These are phyloP conservation scores for Tetrastigma voinierianum DNA, from an alignment of 164 flowering plant species.

Conservation along the genomic window DNA sequence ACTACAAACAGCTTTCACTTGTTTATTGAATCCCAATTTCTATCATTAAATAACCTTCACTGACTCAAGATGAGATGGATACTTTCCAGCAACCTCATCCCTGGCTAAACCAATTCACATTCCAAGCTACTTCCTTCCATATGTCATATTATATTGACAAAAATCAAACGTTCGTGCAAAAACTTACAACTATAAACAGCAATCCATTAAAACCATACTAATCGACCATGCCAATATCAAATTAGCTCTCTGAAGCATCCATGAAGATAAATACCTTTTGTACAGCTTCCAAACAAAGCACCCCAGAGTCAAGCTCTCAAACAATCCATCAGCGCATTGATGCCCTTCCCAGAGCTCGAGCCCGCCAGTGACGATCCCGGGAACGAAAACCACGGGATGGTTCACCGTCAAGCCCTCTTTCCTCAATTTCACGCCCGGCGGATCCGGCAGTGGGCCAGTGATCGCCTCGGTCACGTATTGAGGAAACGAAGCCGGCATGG, in stretches of 20 bases:
- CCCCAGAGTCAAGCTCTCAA: slow-evolving; percentile 89
- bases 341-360: slow-evolving; percentile 93
- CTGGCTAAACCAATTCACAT: too few relatives aligned
- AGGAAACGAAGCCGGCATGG: slow-evolving; percentile 83
- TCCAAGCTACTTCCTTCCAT: too few relatives aligned
- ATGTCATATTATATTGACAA: too few relatives aligned
- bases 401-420: slow-evolving; percentile 68
- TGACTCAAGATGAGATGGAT: too few relatives aligned
- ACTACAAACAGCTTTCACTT: too few relatives aligned
- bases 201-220: neutral
- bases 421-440: slow-evolving; percentile 69
- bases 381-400: slow-evolving; percentile 93
- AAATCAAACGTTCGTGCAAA: too few relatives aligned
- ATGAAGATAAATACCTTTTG: slow-evolving; percentile 47
- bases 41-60: too few relatives aligned
- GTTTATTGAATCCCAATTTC: too few relatives aligned
- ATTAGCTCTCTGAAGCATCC: too few relatives aligned
- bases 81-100: too few relatives aligned
- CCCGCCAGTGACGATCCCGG: slow-evolving; percentile 86
- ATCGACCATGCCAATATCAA: neutral
- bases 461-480: slow-evolving; percentile 87
- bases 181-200: too few relatives aligned
- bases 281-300: slow-evolving; percentile 75
- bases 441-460: slow-evolving; percentile 77
- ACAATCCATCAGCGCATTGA: slow-evolving; percentile 75